Evolutionary conservation across 1,284 basidiomycete genomes (phyloP), one percentile per base, ranked within the genome.

Genomic region (Trichosporon sp.): DNA sequence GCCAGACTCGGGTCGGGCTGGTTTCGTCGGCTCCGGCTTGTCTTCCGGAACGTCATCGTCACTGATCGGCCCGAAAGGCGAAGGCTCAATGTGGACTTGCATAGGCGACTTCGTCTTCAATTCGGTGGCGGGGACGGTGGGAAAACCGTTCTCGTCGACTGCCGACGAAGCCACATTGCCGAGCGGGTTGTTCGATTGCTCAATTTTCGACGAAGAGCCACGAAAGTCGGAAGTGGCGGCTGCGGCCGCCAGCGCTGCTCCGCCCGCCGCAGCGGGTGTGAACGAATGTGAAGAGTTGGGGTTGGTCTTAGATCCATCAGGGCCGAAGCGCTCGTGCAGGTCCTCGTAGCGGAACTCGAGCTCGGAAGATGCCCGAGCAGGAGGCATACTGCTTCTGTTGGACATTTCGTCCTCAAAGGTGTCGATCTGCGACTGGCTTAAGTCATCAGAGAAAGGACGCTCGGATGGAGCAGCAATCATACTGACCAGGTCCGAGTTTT

Each of bases 1-100:
- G 59, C 59, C 59, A 6, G 59, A 63, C 8, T 63, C 59, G 11
- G 59, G 59, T 63, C 59, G 31, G 1, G 59, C 59, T 2, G 59
- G 59, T 32, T 63, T 63, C 5, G 59, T 19, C 32, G 31, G 31
- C 14, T 63, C 32, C 5, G 7, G 12, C 32, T 63, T 63, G 32
- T 63, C 32, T 16, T 63, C 59, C 12, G 32, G 16, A 4, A 37
- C 59, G 14, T 63, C 32, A 14, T 37, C 59, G n/a, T 63, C 59
- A 12, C 59, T 63, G 59, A 63, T 63, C 4, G 59, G 59, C 1
- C 73, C 73, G 31, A 68, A 67, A 3, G 80, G 79, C 0, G 77
- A 78, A 8, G 81, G 80, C 73, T 83, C 81, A 63, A 83, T 63
- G 14, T 81, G 76, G 10, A 81, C 74, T 64, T 82, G 81, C 21